Percentiles rank a stretch among this genome's conserved stretches.
phyloP scores from a whole-genome alignment of 2,329 filamentous ascomycete genomes.

The Malbranchea cinnamomea region DNA sequence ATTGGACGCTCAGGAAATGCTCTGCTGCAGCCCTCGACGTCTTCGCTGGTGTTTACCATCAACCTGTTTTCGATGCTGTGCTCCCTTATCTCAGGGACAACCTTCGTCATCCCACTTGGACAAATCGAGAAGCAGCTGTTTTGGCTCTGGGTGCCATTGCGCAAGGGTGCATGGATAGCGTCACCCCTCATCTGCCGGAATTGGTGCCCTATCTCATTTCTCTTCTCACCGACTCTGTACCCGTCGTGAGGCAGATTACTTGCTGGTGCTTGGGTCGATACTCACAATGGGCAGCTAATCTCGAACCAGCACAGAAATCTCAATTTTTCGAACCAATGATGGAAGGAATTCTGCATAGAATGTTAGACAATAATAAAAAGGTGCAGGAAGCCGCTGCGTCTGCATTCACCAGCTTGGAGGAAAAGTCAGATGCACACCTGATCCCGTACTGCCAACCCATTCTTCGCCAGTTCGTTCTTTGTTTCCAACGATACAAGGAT shows the following conservation, averaged over 20 bases:
- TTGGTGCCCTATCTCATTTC: conserved; percentile 81
- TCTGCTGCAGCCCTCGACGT: conserved; percentile 91
- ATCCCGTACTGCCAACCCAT: conserved; percentile 81
- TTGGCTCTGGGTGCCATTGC: conserved; percentile 88
- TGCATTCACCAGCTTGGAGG: conserved; percentile 89
- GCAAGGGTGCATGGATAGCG: conserved; percentile 80
- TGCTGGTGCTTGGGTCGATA: conserved; percentile 96
- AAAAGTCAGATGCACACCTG: conserved; percentile 70
- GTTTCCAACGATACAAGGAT: conserved; percentile 93
- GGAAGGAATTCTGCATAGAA: conserved; percentile 84
- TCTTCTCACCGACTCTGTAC: conserved; percentile 68
- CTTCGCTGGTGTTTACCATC: conserved; percentile 79
- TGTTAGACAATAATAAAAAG: conserved; percentile 95
- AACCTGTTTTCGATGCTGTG: conserved; percentile 77
- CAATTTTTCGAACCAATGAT: conserved; percentile 90
- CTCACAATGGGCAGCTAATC: conserved; percentile 74
- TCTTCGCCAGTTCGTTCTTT: conserved; percentile 77
- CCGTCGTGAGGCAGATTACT: conserved; percentile 88
- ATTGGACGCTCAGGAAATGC: conserved; percentile 93
- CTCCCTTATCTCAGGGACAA: conserved; percentile 86
- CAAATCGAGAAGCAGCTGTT: conserved; percentile 82
- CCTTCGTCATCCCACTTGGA: conserved; percentile 78
- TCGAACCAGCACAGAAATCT: conserved; percentile 53
- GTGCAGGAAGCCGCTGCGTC: conserved; percentile 94
- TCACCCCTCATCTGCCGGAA: conserved; percentile 79